Evolutionary conservation across 1,284 basidiomycete species (phyloP), one percentile per base, ranked within the genome.

Genomic region (Ganoderma boninense): DNA sequence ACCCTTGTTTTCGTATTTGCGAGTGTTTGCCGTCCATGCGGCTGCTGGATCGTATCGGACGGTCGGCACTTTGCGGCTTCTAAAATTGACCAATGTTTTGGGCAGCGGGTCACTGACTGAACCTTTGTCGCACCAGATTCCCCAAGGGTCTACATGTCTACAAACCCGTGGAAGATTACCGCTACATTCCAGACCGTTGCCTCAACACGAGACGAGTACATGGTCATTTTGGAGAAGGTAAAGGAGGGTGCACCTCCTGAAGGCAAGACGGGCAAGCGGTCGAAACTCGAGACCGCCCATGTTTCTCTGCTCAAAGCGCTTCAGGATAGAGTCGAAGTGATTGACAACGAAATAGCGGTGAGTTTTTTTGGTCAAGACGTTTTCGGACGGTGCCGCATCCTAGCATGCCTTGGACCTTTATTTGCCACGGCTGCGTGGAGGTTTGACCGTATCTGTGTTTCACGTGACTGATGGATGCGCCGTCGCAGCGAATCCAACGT

Each of bases 81-180:
- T 66, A 68, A 66, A 62, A 71, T 69, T 68, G 66, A 68, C 60
- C 32, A n/a, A 69, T 23, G 66, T 40, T 73, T 69, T 62, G 38
- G 38, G 11, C 7, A 35, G 65, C 14, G 46, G 65, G 71, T 79
- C 69, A 72, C 77, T 75, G 69, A 76, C 69, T 70, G 78, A 74
- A 73, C 73, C 74, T 75, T 77, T 80, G 73, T 78, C 76, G 78
- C 62, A 73, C 77, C 78, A 95, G 93, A 92, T 83, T 95, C 94
- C 64, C 91, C 93, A 54, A 88, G 93, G 71, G 82, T 95, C 68
- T 95, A 93, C 77, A 82, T 87, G 44, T 95, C 94, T 40, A 93
- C 92, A 13, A 95, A 95, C 79, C 93, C 93, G 42, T 95, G 93
- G 94, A 95, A 94, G 83, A 90, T 90, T 46, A 89, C 91, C 20